Base-by-base conservation (phyloP, 495 filamentous ascomycete species). In the Amniculicola lignicola region DNA sequence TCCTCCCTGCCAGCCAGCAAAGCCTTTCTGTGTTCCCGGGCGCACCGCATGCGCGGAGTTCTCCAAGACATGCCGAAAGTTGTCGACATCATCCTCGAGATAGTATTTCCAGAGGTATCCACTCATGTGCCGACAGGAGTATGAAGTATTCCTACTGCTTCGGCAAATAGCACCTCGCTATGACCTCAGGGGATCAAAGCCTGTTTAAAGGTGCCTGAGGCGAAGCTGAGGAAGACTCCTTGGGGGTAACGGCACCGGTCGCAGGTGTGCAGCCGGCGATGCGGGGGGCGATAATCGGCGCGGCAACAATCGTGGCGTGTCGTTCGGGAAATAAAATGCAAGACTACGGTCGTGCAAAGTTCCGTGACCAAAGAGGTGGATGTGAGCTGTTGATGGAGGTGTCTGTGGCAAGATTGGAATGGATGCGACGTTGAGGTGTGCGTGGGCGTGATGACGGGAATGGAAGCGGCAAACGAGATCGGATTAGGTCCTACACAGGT, bases 81-180 rank as follows among this genome's bases (percentile, higher is more conserved):
- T 82, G 65, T 92, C 89, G 77, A 92, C 86, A 77, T 98, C 89
- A 83, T 96, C 87, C 79, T 95, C 86, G 74, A 92, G 85, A 70
- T 90, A 98, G 71, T 79, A 89, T 76, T 89, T 88, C 92, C 93
- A 96, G 69, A 98, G 83, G 77, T 87, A 83, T 75, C 86, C 85
- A 81, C 87, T 96, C 94, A 97, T 98, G 83, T 84, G 86, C 79
- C 74, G 68, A 73, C 67, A 65, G 63, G 55, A 69, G 66, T 64
- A 67, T 51, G 59, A 57, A 60, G 63, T 68, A 54, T 15, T 79
- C 81, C 77, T 76, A 75, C 77, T 78, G 77, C 79, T 82, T 84
- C 81, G 70, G 74, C 70, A 71, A 72, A 69, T 48, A 68, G 79
- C 85, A 82, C 90, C 89, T 92, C 86, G 85, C 86, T 82, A 84